Base-by-base conservation (phyloP, 1,139 yeast species). In the Magnusiomyces fungicola region DNA sequence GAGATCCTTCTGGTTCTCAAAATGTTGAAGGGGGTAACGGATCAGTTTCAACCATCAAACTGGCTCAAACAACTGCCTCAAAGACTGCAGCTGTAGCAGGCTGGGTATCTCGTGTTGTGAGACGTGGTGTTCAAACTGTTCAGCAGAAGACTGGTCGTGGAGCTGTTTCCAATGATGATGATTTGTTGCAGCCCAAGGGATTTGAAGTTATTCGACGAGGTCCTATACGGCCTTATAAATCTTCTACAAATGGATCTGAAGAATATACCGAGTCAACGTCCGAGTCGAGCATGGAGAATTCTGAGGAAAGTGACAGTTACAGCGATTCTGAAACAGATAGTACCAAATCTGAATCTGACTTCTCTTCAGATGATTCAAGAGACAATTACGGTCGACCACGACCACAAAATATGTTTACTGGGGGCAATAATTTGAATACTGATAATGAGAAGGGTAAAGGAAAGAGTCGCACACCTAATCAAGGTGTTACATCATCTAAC, bases 181-280 rank as follows among this genome's bases (percentile, higher is more conserved):
- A 42, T n/a, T 25, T 52, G 9, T 38, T 52, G 21, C 52, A 53
- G 19, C 57, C 56, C n/a, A 43, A 49, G 29, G 63, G 63, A 16
- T 60, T 60, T 50, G 59, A 60, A 46, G 63, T 60, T 9, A 44
- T 60, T 47, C 52, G 59, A 19, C 53, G 64, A 10, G 62, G 57
- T 32, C 61, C 59, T 1, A 60, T 60, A 29, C 48, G 49, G 37
- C 52, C 54, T 10, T 47, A 53, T 38, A n/a, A 39, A 24, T 30
- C 14, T 12, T 39, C 43, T 25, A 18, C 14, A 24, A 21, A 32
- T 32, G 36, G 16, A n/a, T 32, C 30, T 27, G 12, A 12, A 27
- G 30, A 27, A 7, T 7, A 27, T 27, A 27, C 10, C 7, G 30
- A 12, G 30, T 7, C 30, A 27, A 7, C 30, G 12, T 7, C 30